Evolutionary conservation across 768 basidiomycete genomes (phyloP).

Genomic region (Tephrocybe rancida): DNA sequence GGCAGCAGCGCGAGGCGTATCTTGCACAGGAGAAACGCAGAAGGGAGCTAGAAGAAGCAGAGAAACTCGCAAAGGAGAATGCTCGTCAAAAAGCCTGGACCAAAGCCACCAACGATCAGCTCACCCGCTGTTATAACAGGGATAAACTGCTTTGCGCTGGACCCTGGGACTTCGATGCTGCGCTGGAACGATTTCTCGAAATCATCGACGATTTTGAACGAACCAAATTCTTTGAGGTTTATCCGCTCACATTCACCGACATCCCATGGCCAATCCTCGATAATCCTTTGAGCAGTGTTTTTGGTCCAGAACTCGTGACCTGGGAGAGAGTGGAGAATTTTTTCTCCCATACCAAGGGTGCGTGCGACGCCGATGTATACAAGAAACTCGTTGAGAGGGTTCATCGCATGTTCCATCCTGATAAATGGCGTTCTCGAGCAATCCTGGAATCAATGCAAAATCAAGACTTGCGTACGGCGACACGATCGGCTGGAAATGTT

Average conservation of each 20-base stretch:
- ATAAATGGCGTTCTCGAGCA: constrained; percentile 2
- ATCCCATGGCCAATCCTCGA: constrained; percentile 9
- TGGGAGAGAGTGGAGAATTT: constrained; percentile 59
- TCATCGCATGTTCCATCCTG: constrained; percentile 29
- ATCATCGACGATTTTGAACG: constrained; percentile 14
- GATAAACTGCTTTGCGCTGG: constrained; percentile 2
- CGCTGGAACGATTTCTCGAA: constrained; percentile 6
- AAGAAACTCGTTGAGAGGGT: constrained; percentile 51
- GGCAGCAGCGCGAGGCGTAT: too few species aligned
- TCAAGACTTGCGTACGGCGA: constrained; percentile 36
- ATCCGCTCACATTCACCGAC: background rate
- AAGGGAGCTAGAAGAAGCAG: too few species aligned
- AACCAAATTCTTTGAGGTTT: constrained; percentile 3
- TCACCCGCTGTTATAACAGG: constrained; percentile 12
- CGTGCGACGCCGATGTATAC: constrained; percentile 44
- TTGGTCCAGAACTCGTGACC: constrained; percentile 13
- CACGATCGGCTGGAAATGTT: constrained; percentile 55
- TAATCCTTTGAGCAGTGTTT: background rate
- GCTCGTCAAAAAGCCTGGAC: constrained; percentile 10
- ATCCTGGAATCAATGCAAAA: constrained; percentile 26
- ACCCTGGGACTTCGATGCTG: background rate
- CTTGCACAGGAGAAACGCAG: too few species aligned
- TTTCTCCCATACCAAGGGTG: constrained; percentile 40
- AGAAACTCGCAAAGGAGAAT: constrained; percentile 2
- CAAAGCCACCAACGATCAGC: constrained; percentile 3